Evolutionary conservation across 1,139 yeast species (phyloP), one percentile per base, ranked within the genome.

Genomic region (Debaryomyces sp.): DNA sequence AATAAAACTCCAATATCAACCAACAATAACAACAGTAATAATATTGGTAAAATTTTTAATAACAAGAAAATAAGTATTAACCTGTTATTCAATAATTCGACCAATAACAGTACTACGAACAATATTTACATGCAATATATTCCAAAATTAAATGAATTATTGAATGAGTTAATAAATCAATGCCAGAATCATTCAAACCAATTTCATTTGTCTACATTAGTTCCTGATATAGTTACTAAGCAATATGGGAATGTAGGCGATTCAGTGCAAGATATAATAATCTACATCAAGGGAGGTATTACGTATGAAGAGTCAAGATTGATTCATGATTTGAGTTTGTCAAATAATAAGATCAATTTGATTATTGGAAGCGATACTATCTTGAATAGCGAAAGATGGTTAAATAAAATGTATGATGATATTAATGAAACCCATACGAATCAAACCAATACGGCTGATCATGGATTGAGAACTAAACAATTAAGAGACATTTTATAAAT

Each of bases 221-320:
- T 76, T 41, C 78, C 80, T 22, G 75, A 72, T 43, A 56, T 67
- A 50, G 72, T 71, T 7, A 50, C 65, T n/a, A 58, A 57, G 22
- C 76, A 70, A 47, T 72, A 70, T 50, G 76, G 77, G 1, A 51
- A 46, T 8, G 39, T 48, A 6, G 42, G 42, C 18, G 58, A 71
- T 50, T 65, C 75, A 43, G 78, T 89, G 1, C 95, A 87, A 61
- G 96, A 91, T 59, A 76, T 94, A 7, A 78, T 94, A 12, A 79
- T 94, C 1, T 94, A 88, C 63, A 74, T 92, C 50, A 83, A 90
- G 46, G 98, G 98, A 9, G 99, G 99, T 4, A 87, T 82, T 2
- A 94, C 98, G 0, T 91, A 84, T 62, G 98, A 92, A 64, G 99
- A 94, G 64, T 89, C 96, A 0, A 78, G 97, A 49, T 69, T 91